Evolutionary conservation across 192 early-diverging fungal genomes (phyloP).

Genomic region (Coemansia sp.): DNA sequence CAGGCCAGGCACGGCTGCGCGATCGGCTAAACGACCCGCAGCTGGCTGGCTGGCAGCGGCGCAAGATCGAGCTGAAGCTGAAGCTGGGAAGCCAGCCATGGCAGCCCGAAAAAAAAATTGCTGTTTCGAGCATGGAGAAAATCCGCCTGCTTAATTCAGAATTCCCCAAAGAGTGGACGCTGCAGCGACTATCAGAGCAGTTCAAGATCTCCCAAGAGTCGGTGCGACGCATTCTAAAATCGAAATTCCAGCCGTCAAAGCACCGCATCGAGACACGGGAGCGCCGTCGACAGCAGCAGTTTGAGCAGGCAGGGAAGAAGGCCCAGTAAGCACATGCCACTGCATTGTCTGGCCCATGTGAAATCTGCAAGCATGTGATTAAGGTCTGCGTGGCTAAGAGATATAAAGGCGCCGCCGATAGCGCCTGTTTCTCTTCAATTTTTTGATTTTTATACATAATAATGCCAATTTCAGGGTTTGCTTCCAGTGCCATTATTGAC

Average conservation of each 20-base stretch:
- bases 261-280: constrained; percentile 42
- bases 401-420: too few relatives aligned
- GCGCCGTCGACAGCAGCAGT: constrained; percentile 23
- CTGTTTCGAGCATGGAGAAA: constrained; percentile 49
- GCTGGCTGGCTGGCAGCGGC: constrained; percentile 42
- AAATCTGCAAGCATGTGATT: too few relatives aligned
- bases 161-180: constrained; percentile 51
- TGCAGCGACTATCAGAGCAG: constrained; percentile 47
- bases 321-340: not conserved
- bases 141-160: constrained; percentile 43
- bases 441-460: not conserved
- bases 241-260: constrained; percentile 38
- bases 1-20: constrained; percentile 11
- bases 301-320: constrained; percentile 17
- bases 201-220: constrained; percentile 57
- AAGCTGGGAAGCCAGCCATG: constrained; percentile 30
- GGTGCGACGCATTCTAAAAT: constrained; percentile 56
- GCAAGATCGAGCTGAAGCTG: constrained; percentile 50
- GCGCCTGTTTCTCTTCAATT: not conserved
- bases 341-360: too few relatives aligned
- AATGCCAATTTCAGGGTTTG: constrained; percentile 44
- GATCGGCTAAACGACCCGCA: constrained; percentile 22
- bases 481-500: constrained; percentile 46
- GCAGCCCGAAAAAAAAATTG: constrained; percentile 41
- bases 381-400: too few relatives aligned